Base-by-base conservation (phyloP, 164 flowering plant species). In the Aristolochia fimbriata region DNA sequence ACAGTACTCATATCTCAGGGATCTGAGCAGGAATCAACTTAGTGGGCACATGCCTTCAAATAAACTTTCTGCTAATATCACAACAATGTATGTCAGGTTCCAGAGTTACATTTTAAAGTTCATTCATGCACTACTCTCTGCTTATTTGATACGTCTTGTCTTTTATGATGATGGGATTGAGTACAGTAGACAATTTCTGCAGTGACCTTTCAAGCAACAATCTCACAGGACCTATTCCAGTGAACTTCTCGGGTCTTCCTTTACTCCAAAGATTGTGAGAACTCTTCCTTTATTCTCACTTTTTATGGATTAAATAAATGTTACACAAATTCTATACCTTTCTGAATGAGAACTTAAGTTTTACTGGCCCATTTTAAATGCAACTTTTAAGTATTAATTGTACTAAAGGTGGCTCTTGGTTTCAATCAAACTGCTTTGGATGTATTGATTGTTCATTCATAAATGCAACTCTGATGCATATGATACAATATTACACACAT, bases 221-320 rank as follows among this genome's bases (percentile, higher is more conserved):
- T 21, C 84, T 91, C 9, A 83, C 64, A 66, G 97, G 94, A 73
- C 65, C 82, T 24, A 79, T 91, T 53, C 94, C 88, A 16, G 23
- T 61, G 47, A 86, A 71, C 63, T 81, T 86, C 69, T 81, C 96
- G 17, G 62, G 62, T 47, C 84, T 83, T 65, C 83, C 88, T 45
- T 57, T 15, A 37, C 94, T 88, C 37, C 96, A 91, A 65, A 83
- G 49, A 74, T 67, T 91, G 97, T 91, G 68, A 84, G 92, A 33
- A 57, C 51, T 46, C 54, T 60, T 12, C 49, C 19, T 25, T 55
- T 60, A 51, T 15, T 45, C 48, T 50, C 25, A 46, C 58, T 53
- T 46, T 63, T 58, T 21, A 19, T 37, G 20, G 12, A 30, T 31
- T 50, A 19, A 6, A 50, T 30, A 49, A 27, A 49, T 47, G 21